Percentiles rank a stretch among this genome's conserved stretches.
phyloP scores from a whole-genome alignment of 1,139 yeast genomes.

The Pichia sp. region DNA sequence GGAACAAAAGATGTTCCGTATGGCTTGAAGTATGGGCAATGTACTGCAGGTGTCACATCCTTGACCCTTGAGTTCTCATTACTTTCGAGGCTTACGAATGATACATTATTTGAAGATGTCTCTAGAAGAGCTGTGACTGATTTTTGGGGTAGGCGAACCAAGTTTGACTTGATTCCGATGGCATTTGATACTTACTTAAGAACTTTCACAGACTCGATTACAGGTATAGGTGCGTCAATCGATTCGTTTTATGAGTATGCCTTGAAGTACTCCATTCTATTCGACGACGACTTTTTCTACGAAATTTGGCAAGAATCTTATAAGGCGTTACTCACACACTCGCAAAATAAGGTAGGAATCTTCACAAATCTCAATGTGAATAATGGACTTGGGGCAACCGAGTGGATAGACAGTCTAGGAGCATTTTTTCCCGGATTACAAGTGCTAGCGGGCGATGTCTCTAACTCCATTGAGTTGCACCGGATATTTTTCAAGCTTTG shows the following conservation, averaged over 20 bases:
- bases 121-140: slow-evolving; percentile 62
- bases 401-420: slow-evolving; percentile 81
- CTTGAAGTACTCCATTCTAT: slow-evolving; percentile 67
- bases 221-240: slow-evolving; percentile 90
- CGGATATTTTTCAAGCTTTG: slow-evolving; percentile 69
- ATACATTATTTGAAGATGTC: slow-evolving; percentile 60
- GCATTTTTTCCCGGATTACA: slow-evolving; percentile 89
- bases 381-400: slow-evolving; percentile 47
- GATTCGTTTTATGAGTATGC: slow-evolving; percentile 93
- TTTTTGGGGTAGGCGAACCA: slow-evolving; percentile 65
- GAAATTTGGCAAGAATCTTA: slow-evolving; percentile 59
- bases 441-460: slow-evolving; percentile 70
- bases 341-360: slow-evolving; percentile 46
- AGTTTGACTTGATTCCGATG: slow-evolving; percentile 69
- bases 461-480: slow-evolving; percentile 62
- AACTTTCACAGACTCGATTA: slow-evolving; percentile 53
- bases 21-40: slow-evolving; percentile 55
- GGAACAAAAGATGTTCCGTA: slow-evolving; percentile 47
- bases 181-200: slow-evolving; percentile 50
- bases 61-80: slow-evolving; percentile 76
- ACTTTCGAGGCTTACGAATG: slow-evolving; percentile 68
- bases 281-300: slow-evolving; percentile 59
- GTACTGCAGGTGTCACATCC: slow-evolving; percentile 83
- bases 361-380: slow-evolving; percentile 56
- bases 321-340: slow-evolving; percentile 49